Base-by-base conservation (phyloP, 2,329 filamentous ascomycete genomes). In the Fusarium continuum region DNA sequence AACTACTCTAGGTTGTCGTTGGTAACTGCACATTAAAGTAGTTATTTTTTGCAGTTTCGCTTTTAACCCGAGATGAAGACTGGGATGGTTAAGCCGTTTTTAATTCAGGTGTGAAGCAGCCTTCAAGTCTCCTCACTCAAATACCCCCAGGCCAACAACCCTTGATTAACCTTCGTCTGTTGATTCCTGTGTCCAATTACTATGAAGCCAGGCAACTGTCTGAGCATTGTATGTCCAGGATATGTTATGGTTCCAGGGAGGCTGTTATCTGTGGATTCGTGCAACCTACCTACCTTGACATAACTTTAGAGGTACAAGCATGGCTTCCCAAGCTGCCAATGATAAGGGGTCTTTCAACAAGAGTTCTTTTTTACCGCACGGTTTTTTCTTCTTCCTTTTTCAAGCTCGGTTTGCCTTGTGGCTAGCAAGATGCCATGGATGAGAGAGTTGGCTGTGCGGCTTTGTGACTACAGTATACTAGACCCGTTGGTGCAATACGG, bases 401-500 rank as follows among this genome's bases (percentile, higher is more conserved):
- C 61, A 2, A 13, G 11, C 1, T 45, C 35, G 5, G 10, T 64
- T 6, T 40, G 39, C 6, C 22, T 50, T 2, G 39, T 64, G 31
- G 43, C 35, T 1, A 35, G 25, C 10, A 61, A 22, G 6, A 65
- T 64, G 60, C 2, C 31, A 1, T 34, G 39, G 3, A 11, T 65
- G 13, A 38, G 17, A 22, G 4, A 7, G 2, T 23, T 44, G 9
- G 1, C 0, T 4, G 31, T 36, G 2, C 1, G 2, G 3, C 16
- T 61, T 5, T 13, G 8, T 11, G 39, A 50, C 5, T 4, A 7
- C 2, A 26, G 36, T 4, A 40, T 20, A 4, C 2, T 8, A 3
- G 4, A 26, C 1, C 3, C 9, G n/a, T 14, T 22, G 3, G 25
- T 40, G 14, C 22, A 52, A 1, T 34, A 51, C 1, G 47, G 39